These are phyloP conservation scores for Chaetomium cochliodes DNA, from an alignment of 495 filamentous ascomycete species.

Conservation along the genomic window DNA sequence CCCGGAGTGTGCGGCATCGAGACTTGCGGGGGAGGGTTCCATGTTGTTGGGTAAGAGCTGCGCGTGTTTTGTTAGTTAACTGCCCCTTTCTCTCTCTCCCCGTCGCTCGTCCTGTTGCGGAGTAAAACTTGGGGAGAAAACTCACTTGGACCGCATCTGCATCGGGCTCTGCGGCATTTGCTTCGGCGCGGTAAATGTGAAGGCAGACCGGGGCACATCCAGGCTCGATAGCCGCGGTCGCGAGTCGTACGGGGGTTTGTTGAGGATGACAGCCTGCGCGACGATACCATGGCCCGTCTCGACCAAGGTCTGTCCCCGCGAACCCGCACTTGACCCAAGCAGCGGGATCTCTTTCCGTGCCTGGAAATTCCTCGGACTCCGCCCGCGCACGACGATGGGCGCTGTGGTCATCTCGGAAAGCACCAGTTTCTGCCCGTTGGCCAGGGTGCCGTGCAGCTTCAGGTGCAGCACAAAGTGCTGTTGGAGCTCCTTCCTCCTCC, in stretches of 20 bases:
- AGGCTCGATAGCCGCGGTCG: conserved; percentile 46
- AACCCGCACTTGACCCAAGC: conserved; percentile 66
- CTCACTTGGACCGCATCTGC: conserved; percentile 55
- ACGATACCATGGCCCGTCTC: conserved; percentile 50
- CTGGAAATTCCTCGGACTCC: conserved; percentile 78
- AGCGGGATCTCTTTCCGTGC: conserved; percentile 73
- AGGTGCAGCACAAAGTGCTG: conserved; percentile 78
- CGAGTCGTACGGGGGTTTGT: conserved; percentile 51
- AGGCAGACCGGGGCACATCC: conserved; percentile 51
- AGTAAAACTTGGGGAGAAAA: conserved; percentile 11
- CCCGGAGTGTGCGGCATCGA: conserved; percentile 43
- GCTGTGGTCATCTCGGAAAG: conserved; percentile 71
- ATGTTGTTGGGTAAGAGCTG: conserved; percentile 39
- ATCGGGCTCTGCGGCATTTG: conserved; percentile 53
- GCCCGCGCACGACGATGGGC: conserved; percentile 73
- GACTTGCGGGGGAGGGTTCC: conserved; percentile 43
- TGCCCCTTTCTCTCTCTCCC: background rate
- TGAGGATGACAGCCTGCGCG: conserved; percentile 45
- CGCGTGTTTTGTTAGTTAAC: conserved; percentile 17
- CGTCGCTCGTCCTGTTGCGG: too few relatives aligned
- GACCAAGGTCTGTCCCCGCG: conserved; percentile 55
- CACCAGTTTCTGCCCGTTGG: conserved; percentile 65
- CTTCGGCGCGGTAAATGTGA: conserved; percentile 53
- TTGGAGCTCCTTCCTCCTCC: conserved; percentile 74
- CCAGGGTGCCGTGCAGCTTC: conserved; percentile 68